phyloP scores from a whole-genome alignment of 2,329 filamentous ascomycete genomes.

The Clarireedia sp. region DNA sequence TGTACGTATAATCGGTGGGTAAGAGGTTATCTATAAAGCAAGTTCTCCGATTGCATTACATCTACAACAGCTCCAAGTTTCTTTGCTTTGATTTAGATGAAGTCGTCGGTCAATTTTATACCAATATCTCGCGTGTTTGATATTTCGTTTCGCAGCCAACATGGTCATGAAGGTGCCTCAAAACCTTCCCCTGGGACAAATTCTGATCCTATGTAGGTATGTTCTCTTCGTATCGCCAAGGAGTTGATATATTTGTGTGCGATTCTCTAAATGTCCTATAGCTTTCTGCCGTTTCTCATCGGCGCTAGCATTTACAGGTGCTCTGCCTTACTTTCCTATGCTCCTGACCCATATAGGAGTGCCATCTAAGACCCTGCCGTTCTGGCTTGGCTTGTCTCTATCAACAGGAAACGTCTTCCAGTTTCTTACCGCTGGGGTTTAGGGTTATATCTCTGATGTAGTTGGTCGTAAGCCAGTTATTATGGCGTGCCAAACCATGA shows the following conservation, averaged over 20 bases:
- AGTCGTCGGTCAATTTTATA: background rate
- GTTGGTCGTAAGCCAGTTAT: slow-evolving; percentile 72
- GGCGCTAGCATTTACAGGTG: slow-evolving; percentile 3
- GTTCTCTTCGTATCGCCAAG: background rate
- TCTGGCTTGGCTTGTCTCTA: background rate
- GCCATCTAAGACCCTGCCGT: background rate
- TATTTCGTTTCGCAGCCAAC: background rate
- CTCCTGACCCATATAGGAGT: background rate
- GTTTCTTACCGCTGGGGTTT: slow-evolving; percentile 73
- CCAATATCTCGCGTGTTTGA: background rate
- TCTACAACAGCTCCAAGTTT: too few relatives aligned
- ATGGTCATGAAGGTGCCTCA: background rate
- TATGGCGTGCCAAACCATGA: slow-evolving; percentile 61
- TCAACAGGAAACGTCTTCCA: slow-evolving; percentile 69
- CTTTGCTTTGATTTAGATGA: background rate
- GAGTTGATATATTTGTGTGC: background rate
- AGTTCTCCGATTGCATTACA: too few relatives aligned
- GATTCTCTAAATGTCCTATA: background rate
- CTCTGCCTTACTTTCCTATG: slow-evolving; percentile 1
- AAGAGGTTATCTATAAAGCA: too few relatives aligned
- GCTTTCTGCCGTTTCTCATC: background rate
- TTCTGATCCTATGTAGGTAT: slow-evolving; percentile 1
- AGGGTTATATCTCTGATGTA: slow-evolving; percentile 63
- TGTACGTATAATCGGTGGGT: too few relatives aligned
- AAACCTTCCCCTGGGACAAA: background rate